These are phyloP conservation scores for Diutina sp. DNA, from an alignment of 1,139 yeast genomes.

Conservation along the genomic window DNA sequence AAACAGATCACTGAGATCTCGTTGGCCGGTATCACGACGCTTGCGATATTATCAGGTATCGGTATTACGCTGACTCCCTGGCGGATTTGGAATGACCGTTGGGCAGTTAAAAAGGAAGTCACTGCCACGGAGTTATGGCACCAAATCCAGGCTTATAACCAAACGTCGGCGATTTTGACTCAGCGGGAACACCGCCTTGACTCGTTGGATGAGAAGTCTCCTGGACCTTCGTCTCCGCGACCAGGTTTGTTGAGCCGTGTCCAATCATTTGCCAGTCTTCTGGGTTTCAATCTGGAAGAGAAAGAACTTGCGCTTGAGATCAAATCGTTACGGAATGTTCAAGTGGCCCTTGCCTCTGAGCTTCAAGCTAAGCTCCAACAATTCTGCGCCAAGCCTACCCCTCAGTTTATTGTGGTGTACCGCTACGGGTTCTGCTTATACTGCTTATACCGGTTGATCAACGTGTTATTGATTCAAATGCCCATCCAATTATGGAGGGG, in stretches of 20 bases:
- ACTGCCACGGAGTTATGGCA: slow-evolving; percentile 1
- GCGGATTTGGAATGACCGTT: slow-evolving; percentile 16
- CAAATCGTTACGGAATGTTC: slow-evolving; percentile 8
- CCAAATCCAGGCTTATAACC: slow-evolving; percentile 22
- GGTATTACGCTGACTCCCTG: slow-evolving; percentile 56
- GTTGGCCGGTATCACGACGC: slow-evolving; percentile 57
- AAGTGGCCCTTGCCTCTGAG: neutral
- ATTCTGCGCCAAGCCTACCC: neutral
- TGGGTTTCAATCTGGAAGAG: slow-evolving; percentile 13
- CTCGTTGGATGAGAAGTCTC: slow-evolving; percentile 7
- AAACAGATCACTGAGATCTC: slow-evolving; percentile 47
- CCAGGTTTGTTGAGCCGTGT: slow-evolving; percentile 25
- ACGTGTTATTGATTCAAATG: slow-evolving; percentile 27
- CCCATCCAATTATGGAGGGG: slow-evolving; percentile 12
- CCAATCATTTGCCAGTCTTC: slow-evolving; percentile 28
- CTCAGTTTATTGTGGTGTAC: neutral
- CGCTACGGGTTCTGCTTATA: slow-evolving; percentile 35
- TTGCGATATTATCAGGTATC: slow-evolving; percentile 61
- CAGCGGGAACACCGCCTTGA: slow-evolving; percentile 22
- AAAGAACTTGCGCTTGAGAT: slow-evolving; percentile 25
- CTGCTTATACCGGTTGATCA: slow-evolving; percentile 51
- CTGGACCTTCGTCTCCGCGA: slow-evolving; percentile 16
- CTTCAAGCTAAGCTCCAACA: neutral
- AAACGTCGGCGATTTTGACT: slow-evolving; percentile 20
- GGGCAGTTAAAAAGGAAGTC: slow-evolving; percentile 7